Evolutionary conservation across 495 filamentous ascomycete species (phyloP).

Genomic region (Extremus antarcticus): DNA sequence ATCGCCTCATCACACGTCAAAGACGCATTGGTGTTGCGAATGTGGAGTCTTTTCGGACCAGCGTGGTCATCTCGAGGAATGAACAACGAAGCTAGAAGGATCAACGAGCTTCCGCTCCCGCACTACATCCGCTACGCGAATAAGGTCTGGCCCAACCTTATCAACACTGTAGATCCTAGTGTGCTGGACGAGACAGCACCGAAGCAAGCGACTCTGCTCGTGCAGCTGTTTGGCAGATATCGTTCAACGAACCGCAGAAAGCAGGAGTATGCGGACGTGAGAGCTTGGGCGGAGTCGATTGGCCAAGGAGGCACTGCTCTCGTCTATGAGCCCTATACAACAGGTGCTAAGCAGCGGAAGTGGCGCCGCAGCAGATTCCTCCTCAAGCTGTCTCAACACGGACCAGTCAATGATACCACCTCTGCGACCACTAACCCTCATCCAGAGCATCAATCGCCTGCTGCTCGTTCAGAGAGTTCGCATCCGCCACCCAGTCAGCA

Average conservation of each 20-base stretch:
- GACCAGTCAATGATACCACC: not conserved
- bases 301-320: not conserved
- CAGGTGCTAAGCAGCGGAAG: not conserved
- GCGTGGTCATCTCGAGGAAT: conserved; percentile 23
- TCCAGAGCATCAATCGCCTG: conserved; percentile 18
- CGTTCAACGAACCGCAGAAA: not conserved
- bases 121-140: conserved; percentile 22
- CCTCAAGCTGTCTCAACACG: not conserved
- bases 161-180: not conserved
- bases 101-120: conserved; percentile 10
- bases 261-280: not conserved
- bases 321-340: not conserved
- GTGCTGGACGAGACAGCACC: not conserved
- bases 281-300: not conserved
- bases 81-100: conserved; percentile 20
- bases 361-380: conserved; percentile 4
- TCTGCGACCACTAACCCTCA: conserved; percentile 3
- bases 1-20: conserved; percentile 31
- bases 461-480: conserved; percentile 17
- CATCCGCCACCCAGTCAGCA: conserved; percentile 39
- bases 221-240: conserved; percentile 7
- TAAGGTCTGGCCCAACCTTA: conserved; percentile 18
- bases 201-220: not conserved
- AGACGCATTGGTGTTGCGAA: conserved; percentile 37
- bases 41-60: conserved; percentile 41